Evolutionary conservation across 202 grass and related monocot species (phyloP).

Genomic region (Schoenoplectus triqueter): DNA sequence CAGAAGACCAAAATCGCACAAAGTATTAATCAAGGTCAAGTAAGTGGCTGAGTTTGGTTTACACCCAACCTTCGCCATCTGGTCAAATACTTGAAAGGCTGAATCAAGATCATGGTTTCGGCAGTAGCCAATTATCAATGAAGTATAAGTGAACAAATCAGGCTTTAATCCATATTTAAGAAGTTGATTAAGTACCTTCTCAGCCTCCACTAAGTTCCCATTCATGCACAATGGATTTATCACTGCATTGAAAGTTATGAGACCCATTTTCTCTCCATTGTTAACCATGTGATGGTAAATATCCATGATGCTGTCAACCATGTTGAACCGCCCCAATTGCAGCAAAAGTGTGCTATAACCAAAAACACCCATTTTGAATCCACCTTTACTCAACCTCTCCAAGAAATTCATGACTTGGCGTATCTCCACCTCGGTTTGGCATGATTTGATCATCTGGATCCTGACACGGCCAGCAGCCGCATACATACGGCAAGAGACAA

Average conservation of each 20-base stretch:
- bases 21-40: constrained; percentile 46
- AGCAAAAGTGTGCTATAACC: constrained; percentile 50
- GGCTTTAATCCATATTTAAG: constrained; percentile 47
- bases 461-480: constrained; percentile 34
- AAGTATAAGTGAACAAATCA: constrained; percentile 56
- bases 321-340: constrained; percentile 46
- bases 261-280: constrained; percentile 43
- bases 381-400: constrained; percentile 27
- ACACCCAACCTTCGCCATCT: constrained; percentile 47
- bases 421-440: constrained; percentile 28
- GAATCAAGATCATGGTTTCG: constrained; percentile 52
- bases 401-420: constrained; percentile 41
- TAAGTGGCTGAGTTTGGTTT: constrained; percentile 54
- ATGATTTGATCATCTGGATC: constrained; percentile 55
- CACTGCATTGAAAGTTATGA: constrained; percentile 59
- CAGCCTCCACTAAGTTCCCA: constrained; percentile 47
- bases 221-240: constrained; percentile 63
- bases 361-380: constrained; percentile 44
- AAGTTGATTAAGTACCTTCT: constrained; percentile 50
- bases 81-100: constrained; percentile 46
- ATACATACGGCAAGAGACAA: constrained; percentile 35
- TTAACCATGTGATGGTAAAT: constrained; percentile 49
- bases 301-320: constrained; percentile 46
- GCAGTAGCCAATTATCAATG: constrained; percentile 59
- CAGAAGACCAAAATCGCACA: constrained; percentile 40